Evolutionary conservation across 1,284 basidiomycete genomes (phyloP), one percentile per base, ranked within the genome.

Genomic region (Dichomitus squalens): DNA sequence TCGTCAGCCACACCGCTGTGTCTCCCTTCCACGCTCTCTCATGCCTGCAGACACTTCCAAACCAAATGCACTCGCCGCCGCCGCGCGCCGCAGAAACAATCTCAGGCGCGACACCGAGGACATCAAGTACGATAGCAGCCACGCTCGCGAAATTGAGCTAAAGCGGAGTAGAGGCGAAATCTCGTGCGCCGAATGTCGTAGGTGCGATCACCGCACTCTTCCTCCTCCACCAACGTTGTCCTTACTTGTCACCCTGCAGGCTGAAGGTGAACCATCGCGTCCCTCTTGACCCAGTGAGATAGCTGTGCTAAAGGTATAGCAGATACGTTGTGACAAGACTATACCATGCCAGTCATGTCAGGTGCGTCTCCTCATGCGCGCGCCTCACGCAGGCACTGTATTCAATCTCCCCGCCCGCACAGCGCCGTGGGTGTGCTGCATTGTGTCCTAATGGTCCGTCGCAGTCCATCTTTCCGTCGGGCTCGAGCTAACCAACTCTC

Each of bases 301-400:
- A 40, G 36, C 52, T 35, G 31, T 58, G 49, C 55, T 63, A 57
- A 60, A 35, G 34, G 36, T 35, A 49, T 18, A 34, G 16, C 60
- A 88, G 88, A 72, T 79, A 86, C 71, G 89, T 68, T 90, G 88
- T 73, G 87, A 90, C 79, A 90, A 88, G 76, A 80, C 86, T 61
- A 86, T 90, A 57, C 86, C 87, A 7, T 87, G 86, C 67, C 84
- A 84, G 65, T 86, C 85, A 7, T 88, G 85, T 68, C 83, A 85
- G 75, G 84, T 84, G 68, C 48, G 65, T 86, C 85, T 6, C 87
- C 85, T 68, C 83, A 85, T 75, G 84, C 84, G 68, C 48, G 40
- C 23, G 34, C 34, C 33, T 21, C 18, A 39, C 23, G 31, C 51
- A 41, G 31, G 14, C 39, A 18, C 25, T 34, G 56, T 39, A 43